Conservation (phyloP, 2,329 filamentous ascomycete genomes). For the Colletotrichum neosansevieriae region DNA sequence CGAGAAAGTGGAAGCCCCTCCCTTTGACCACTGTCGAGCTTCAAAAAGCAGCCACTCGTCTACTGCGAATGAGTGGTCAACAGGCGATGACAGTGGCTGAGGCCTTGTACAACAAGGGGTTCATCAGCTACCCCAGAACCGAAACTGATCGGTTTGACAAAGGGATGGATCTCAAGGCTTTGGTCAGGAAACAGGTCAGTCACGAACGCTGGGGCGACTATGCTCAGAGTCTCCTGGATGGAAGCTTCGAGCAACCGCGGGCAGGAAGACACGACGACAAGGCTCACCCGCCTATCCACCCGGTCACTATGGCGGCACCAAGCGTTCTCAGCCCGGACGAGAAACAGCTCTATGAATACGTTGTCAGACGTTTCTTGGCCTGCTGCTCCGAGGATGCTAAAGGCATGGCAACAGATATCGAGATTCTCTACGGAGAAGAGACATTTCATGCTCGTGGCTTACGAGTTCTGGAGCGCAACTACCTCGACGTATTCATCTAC, state of each 20-base stretch:
- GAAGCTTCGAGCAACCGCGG: conserved; percentile 84
- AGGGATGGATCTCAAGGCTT: conserved; percentile 83
- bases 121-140: conserved; percentile 97
- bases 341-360: conserved; percentile 88
- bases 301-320: conserved; percentile 84
- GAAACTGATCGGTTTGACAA: conserved; percentile 96
- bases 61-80: conserved; percentile 91
- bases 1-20: conserved; percentile 92
- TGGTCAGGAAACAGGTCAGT: conserved; percentile 87
- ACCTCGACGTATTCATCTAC: conserved; percentile 94
- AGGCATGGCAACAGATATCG: conserved; percentile 86
- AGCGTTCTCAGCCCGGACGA: conserved; percentile 75
- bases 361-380: conserved; percentile 90
- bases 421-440: conserved; percentile 87
- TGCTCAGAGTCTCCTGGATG: conserved; percentile 79
- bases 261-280: conserved; percentile 92
- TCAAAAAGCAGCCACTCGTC: conserved; percentile 92
- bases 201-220: conserved; percentile 84
- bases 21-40: conserved; percentile 96
- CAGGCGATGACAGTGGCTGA: conserved; percentile 92
- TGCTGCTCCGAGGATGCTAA: conserved; percentile 96
- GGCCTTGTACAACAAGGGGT: conserved; percentile 89
- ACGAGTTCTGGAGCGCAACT: conserved; percentile 88
- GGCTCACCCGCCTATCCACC: conserved; percentile 96
- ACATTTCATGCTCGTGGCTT: conserved; percentile 85